Evolutionary conservation across 139 green algal genomes (phyloP), one percentile per base, ranked within the genome.

Genomic region (Chloropicon primus): DNA sequence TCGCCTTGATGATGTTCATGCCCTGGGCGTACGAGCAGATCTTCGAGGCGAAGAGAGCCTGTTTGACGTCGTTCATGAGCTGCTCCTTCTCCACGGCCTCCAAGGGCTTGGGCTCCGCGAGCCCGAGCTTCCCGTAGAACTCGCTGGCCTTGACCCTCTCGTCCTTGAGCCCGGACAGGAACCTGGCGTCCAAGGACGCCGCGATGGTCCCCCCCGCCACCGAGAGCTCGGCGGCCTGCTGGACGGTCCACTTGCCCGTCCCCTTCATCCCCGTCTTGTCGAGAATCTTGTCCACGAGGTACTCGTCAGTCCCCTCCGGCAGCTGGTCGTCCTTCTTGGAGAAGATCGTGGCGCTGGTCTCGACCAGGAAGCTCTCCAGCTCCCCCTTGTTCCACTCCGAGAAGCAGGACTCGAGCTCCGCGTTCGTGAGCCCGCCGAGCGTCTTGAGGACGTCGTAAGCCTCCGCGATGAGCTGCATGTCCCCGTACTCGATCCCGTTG

Each of bases 101-200:
- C 5, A 75, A 10, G 25, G 72, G 72, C 24, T 27, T 41, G 5
- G 72, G 26, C 25, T 28, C 72, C 25, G 21, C 53, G 22, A 90
- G 75, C 1, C 86, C 84, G 21, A 87, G 74, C 0, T 22, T 72
- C 21, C 76, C 79, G 77, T 89, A 96, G 72, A 91, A 82, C 62
- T 82, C 85, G 28, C 86, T 80, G 0, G 93, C 92, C 2, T 86
- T 84, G 73, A 96, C 87, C 25, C 95, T 91, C 88, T 99, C 72
- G 25, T 75, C 72, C 72, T 75, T 75, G 72, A 28, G 25, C 25
- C 25, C 72, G 26, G 72, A 75, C n/a, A 78, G 24, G 74, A 78
- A 78, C 22, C 74, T 25, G 27, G 74, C 23, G 74, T 78, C 74
- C 74, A 78, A 21, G 21, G 74, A 54, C 3, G 74, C 5, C 10